Evolutionary conservation across 352 stramenopile genomes (phyloP).

Genomic region (Phytopythium montanum): DNA sequence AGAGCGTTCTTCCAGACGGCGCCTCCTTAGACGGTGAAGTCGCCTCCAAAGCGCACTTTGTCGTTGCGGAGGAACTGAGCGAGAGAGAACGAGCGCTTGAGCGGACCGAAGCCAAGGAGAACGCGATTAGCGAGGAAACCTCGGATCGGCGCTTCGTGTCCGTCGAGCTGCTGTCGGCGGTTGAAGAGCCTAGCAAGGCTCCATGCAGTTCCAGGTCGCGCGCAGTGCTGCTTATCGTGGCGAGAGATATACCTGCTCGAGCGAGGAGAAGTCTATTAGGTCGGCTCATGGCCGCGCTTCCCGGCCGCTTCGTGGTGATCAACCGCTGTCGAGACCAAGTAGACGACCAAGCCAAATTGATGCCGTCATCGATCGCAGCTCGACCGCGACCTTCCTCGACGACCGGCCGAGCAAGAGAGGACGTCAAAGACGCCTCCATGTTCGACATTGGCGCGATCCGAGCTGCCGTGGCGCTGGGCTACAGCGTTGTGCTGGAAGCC

Average conservation of each 20-base stretch:
- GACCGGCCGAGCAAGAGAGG: background rate
- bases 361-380: too few species aligned
- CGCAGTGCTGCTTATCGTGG: conserved; percentile 63
- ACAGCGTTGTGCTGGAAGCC: conserved; percentile 71
- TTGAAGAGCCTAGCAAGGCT: background rate
- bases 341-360: background rate
- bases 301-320: conserved; percentile 70
- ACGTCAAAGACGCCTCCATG: background rate
- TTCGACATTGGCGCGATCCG: conserved; percentile 38
- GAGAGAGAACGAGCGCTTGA: conserved; percentile 36
- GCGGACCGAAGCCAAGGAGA: conserved; percentile 26
- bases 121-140: conserved; percentile 23
- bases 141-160: conserved; percentile 62
- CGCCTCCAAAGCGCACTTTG: conserved; percentile 20
- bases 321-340: conserved; percentile 21
- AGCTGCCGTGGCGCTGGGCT: conserved; percentile 36
- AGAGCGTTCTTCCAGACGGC: conserved; percentile 32
- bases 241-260: conserved; percentile 53
- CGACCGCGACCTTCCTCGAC: background rate
- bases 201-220: conserved; percentile 34
- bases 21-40: background rate
- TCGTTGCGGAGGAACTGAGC: conserved; percentile 28
- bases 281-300: conserved; percentile 40
- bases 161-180: conserved; percentile 20
- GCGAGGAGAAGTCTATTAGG: conserved; percentile 35